Evolutionary conservation across 208 protist genomes (phyloP).

Genomic region (Blechomonas ayalai): DNA sequence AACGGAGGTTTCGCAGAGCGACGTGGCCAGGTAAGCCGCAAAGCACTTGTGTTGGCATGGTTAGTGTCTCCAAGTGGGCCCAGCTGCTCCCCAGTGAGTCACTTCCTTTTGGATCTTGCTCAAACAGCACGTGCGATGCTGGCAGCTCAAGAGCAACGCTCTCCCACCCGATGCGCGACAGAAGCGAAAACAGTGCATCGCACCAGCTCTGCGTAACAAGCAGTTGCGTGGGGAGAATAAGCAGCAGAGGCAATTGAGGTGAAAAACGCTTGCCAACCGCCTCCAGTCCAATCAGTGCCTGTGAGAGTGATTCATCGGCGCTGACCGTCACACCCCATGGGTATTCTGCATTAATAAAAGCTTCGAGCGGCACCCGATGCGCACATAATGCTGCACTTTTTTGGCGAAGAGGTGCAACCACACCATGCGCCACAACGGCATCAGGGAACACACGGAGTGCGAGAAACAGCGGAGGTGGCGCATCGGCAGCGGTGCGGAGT

Average conservation of each 20-base stretch:
- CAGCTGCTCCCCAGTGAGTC: too few species aligned
- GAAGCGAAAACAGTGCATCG: constrained; percentile 14
- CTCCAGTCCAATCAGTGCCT: constrained; percentile 13
- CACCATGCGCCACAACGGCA: constrained; percentile 18
- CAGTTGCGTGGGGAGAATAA: constrained; percentile 47
- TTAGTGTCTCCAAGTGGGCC: too few species aligned
- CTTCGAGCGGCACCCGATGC: constrained; percentile 18
- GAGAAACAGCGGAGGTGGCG: constrained; percentile 17
- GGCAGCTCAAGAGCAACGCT: constrained; percentile 42
- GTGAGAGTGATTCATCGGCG: constrained; percentile 7
- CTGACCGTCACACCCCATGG: constrained; percentile 27
- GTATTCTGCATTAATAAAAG: constrained; percentile 15
- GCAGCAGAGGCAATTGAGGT: constrained; percentile 16
- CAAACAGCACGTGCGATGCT: constrained; percentile 22
- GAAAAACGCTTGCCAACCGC: constrained; percentile 9
- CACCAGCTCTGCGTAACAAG: constrained; percentile 48
- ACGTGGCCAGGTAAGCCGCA: too few species aligned
- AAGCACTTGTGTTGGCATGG: too few species aligned
- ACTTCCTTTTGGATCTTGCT: too few species aligned
- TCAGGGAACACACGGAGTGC: constrained; percentile 46
- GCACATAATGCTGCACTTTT: constrained; percentile 1
- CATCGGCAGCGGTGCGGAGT: not conserved
- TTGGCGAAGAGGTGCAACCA: not conserved
- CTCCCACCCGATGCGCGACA: constrained; percentile 12
- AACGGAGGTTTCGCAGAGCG: too few species aligned